phyloP scores from a whole-genome alignment of 495 filamentous ascomycete genomes.

The Xylaria cubensis region DNA sequence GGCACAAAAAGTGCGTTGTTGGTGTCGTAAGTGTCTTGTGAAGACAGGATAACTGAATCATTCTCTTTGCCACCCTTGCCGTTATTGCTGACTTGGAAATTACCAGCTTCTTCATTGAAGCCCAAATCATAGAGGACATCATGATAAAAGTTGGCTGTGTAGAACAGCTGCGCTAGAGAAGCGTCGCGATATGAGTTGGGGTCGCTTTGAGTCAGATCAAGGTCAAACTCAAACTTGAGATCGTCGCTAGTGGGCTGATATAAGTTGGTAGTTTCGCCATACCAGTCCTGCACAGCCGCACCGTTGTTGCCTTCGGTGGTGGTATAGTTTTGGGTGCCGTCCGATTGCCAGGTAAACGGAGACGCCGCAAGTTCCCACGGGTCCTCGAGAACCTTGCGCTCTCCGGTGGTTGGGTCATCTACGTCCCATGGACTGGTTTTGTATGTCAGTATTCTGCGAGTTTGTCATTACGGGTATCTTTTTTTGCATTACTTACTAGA shows the following conservation, averaged over 20 bases:
- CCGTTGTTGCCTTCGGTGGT: conserved; percentile 38
- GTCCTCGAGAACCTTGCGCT: conserved; percentile 36
- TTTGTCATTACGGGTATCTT: conserved; percentile 28
- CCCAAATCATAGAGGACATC: conserved; percentile 53
- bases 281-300: conserved; percentile 32
- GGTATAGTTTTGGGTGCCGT: conserved; percentile 24
- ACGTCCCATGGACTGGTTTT: conserved; percentile 41
- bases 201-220: conserved; percentile 32
- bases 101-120: conserved; percentile 54
- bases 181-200: conserved; percentile 42
- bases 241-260: conserved; percentile 36
- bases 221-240: conserved; percentile 40
- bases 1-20: conserved; percentile 42
- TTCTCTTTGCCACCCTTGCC: conserved; percentile 44
- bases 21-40: conserved; percentile 48
- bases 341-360: conserved; percentile 43
- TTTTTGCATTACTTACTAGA: conserved; percentile 35
- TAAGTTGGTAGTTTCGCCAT: conserved; percentile 35
- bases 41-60: conserved; percentile 50
- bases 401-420: conserved; percentile 45
- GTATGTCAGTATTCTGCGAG: neutral
- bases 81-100: conserved; percentile 54
- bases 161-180: conserved; percentile 53
- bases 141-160: conserved; percentile 54
- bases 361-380: conserved; percentile 39